phyloP scores from a whole-genome alignment of 805 yeast species.

The Candida patagonica region DNA sequence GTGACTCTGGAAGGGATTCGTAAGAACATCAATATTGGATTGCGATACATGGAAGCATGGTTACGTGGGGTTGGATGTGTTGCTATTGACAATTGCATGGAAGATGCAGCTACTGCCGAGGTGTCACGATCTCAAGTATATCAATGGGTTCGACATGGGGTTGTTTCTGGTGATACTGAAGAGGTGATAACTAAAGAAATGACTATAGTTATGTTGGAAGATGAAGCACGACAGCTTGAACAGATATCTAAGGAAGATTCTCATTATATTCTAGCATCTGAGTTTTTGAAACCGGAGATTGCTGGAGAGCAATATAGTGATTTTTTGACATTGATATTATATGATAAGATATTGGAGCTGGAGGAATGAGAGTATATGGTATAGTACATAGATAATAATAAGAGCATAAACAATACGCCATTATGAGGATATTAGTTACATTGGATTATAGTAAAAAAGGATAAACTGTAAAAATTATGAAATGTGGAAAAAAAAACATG shows the following conservation, averaged over 20 bases:
- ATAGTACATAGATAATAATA: too few species aligned
- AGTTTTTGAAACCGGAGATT: conserved; percentile 49
- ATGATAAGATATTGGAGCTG: conserved; percentile 37
- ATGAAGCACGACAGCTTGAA: conserved; percentile 44
- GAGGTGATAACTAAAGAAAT: conserved; percentile 39
- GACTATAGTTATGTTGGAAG: conserved; percentile 40
- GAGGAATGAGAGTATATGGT: neutral
- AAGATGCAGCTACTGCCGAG: conserved; percentile 70
- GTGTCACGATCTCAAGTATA: conserved; percentile 59
- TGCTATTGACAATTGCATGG: conserved; percentile 65
- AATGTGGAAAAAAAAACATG: too few species aligned
- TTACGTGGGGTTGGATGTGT: conserved; percentile 60
- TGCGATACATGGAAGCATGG: conserved; percentile 65
- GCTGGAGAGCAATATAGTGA: conserved; percentile 50
- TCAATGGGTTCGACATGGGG: conserved; percentile 62
- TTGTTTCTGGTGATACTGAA: conserved; percentile 41
- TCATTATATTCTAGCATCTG: conserved; percentile 46
- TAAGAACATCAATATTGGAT: conserved; percentile 49
- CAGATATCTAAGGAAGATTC: conserved; percentile 34
- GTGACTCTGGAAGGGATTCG: conserved; percentile 59
- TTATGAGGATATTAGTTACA: too few species aligned
- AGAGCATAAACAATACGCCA: too few species aligned
- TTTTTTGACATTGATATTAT: conserved; percentile 54
- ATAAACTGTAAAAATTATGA: too few species aligned
- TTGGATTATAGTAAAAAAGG: too few species aligned